phyloP scores from a whole-genome alignment of 441 rosid genomes.

The Mallotus repandus region DNA sequence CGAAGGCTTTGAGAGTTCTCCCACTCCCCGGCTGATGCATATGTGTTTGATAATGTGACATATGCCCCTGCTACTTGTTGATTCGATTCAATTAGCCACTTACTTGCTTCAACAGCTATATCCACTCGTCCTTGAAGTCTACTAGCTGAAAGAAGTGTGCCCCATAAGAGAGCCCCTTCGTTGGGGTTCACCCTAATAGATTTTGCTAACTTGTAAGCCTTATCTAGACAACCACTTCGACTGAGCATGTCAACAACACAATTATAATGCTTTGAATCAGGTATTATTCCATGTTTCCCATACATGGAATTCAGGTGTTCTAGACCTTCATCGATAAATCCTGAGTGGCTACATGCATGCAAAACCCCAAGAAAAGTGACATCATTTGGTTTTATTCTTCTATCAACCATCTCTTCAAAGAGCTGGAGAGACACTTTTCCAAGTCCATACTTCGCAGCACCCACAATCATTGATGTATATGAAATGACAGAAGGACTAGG shows the following conservation, averaged over 20 bases:
- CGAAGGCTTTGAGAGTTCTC: constrained; percentile 48
- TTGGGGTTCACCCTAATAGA: constrained; percentile 36
- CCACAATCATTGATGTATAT: constrained; percentile 76
- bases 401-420: constrained; percentile 59
- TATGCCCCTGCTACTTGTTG: constrained; percentile 71
- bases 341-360: constrained; percentile 84
- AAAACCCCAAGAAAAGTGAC: constrained; percentile 66
- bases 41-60: constrained; percentile 63
- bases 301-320: constrained; percentile 49
- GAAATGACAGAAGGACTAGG: constrained; percentile 52
- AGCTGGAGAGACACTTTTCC: constrained; percentile 54
- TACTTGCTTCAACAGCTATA: constrained; percentile 64
- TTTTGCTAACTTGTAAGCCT: constrained; percentile 59
- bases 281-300: constrained; percentile 45
- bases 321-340: constrained; percentile 64
- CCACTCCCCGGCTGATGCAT: constrained; percentile 64
- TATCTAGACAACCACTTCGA: constrained; percentile 70
- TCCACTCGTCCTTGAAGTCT: constrained; percentile 74
- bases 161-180: constrained; percentile 73
- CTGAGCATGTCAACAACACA: constrained; percentile 80
- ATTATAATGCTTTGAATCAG: constrained; percentile 60
- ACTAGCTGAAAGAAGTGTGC: constrained; percentile 69
- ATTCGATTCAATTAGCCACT: constrained; percentile 44
- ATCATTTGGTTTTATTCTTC: constrained; percentile 60
- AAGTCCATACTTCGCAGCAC: constrained; percentile 71